These are phyloP conservation scores for Xylaria venustula DNA, from an alignment of 495 filamentous ascomycete genomes.

Conservation along the genomic window DNA sequence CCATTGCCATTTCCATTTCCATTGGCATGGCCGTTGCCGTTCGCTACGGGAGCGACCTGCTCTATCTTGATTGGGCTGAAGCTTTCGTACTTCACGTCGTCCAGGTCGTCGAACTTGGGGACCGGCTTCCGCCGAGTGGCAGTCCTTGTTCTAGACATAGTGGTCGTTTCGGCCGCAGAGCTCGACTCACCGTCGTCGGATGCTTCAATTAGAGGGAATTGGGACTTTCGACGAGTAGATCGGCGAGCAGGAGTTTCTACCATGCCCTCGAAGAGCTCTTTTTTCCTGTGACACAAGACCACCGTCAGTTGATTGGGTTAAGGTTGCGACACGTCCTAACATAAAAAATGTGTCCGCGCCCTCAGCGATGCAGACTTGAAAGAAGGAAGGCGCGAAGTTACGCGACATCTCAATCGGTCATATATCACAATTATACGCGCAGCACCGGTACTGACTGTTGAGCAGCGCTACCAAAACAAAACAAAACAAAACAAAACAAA, in stretches of 20 bases:
- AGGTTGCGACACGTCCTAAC: background rate
- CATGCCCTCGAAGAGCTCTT: slow-evolving; percentile 54
- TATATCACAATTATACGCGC: background rate
- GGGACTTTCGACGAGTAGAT: slow-evolving; percentile 42
- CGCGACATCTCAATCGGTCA: background rate
- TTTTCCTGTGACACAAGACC: slow-evolving; percentile 35
- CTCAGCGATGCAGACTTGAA: no score
- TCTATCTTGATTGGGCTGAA: slow-evolving; percentile 30
- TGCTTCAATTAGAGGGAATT: slow-evolving; percentile 30
- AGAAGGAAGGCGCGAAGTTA: no score
- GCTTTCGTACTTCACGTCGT: slow-evolving; percentile 31
- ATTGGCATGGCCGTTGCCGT: no score
- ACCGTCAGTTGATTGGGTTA: background rate
- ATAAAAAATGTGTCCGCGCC: no score
- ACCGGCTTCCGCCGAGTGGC: slow-evolving; percentile 34
- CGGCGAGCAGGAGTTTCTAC: slow-evolving; percentile 43
- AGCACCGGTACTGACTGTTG: background rate
- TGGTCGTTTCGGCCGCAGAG: slow-evolving; percentile 38
- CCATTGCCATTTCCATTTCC: slow-evolving; percentile 33
- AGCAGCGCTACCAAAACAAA: background rate
- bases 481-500: background rate
- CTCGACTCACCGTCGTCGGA: slow-evolving; percentile 47
- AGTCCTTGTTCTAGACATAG: slow-evolving; percentile 16
- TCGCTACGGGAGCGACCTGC: slow-evolving; percentile 18
- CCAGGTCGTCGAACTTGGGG: slow-evolving; percentile 44